Evolutionary conservation across 2,329 filamentous ascomycete genomes (phyloP).

Genomic region (Neophaeococcomyces mojaviensis): DNA sequence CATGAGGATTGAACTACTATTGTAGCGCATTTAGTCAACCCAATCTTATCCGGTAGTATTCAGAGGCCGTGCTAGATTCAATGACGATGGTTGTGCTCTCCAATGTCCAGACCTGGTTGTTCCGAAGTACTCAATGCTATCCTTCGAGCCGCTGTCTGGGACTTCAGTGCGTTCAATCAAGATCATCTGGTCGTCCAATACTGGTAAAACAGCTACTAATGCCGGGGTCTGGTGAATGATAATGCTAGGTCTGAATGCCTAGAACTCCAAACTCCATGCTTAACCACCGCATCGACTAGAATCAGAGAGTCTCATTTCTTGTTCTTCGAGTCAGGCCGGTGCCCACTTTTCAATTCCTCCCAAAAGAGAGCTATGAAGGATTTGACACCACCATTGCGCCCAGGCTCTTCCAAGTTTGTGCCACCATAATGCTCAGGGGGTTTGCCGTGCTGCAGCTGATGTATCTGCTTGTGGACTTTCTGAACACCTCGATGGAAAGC

Average conservation of each 20-base stretch:
- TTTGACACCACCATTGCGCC: slow-evolving; percentile 23
- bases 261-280: slow-evolving; percentile 1
- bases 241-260: too few relatives aligned
- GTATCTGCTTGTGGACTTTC: slow-evolving; percentile 34
- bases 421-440: slow-evolving; percentile 37
- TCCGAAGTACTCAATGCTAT: neutral
- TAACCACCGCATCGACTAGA: neutral
- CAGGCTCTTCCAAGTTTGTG: slow-evolving; percentile 23
- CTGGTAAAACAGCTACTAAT: too few relatives aligned
- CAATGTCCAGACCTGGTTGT: neutral
- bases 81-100: neutral
- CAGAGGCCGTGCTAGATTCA: neutral
- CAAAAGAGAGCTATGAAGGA: slow-evolving; percentile 34
- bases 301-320: slow-evolving; percentile 11
- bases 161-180: too few relatives aligned
- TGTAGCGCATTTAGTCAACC: slow-evolving; percentile 15
- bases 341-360: slow-evolving; percentile 36
- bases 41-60: slow-evolving; percentile 14
- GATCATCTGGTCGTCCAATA: too few relatives aligned
- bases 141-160: neutral
- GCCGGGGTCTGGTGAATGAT: too few relatives aligned
- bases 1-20: slow-evolving; percentile 20
- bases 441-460: slow-evolving; percentile 34
- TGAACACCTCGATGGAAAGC: slow-evolving; percentile 38
- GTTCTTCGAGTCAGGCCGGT: slow-evolving; percentile 28